Conservation (phyloP, 768 basidiomycete genomes). For the Phaeolepiota aurea region DNA sequence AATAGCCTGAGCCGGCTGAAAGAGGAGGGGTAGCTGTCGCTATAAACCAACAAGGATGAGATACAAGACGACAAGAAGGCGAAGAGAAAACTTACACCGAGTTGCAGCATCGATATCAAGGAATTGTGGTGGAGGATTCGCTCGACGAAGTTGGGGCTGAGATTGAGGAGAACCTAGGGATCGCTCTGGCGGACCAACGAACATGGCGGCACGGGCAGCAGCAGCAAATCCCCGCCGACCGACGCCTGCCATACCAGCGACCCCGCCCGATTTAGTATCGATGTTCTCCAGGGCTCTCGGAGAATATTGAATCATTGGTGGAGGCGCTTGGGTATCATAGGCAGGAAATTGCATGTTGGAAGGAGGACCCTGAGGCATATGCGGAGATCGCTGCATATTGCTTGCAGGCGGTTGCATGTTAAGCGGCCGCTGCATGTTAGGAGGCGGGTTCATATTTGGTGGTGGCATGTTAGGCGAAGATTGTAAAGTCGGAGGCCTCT, state of each 20-base stretch:
- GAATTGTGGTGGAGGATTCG: conserved; percentile 29
- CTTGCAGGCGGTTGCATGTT: conserved; percentile 1
- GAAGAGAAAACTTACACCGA: conserved; percentile 21
- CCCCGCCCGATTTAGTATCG: conserved; percentile 68
- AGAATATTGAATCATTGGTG: conserved; percentile 9
- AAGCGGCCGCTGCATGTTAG: conserved; percentile 5
- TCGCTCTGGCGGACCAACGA: conserved; percentile 13
- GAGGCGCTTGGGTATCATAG: neutral
- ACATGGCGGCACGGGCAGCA: conserved; percentile 48
- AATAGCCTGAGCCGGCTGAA: conserved; percentile 36
- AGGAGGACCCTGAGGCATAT: conserved; percentile 3
- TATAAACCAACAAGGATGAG: conserved; percentile 7
- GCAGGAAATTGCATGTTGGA: conserved; percentile 4
- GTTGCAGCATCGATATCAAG: conserved; percentile 37
- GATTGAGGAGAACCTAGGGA: conserved; percentile 10
- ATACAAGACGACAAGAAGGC: conserved; percentile 1
- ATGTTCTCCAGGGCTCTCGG: conserved; percentile 28
- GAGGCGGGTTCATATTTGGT: conserved; percentile 3
- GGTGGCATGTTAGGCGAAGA: conserved; percentile 4
- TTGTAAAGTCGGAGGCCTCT: conserved; percentile 2
- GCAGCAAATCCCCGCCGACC: conserved; percentile 81
- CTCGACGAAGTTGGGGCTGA: conserved; percentile 13
- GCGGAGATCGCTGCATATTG: conserved; percentile 1
- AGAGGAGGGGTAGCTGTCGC: conserved; percentile 35
- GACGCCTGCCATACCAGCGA: conserved; percentile 87